Evolutionary conservation across 257 asterid species (phyloP).

Genomic region (Rehmannia glutinosa): DNA sequence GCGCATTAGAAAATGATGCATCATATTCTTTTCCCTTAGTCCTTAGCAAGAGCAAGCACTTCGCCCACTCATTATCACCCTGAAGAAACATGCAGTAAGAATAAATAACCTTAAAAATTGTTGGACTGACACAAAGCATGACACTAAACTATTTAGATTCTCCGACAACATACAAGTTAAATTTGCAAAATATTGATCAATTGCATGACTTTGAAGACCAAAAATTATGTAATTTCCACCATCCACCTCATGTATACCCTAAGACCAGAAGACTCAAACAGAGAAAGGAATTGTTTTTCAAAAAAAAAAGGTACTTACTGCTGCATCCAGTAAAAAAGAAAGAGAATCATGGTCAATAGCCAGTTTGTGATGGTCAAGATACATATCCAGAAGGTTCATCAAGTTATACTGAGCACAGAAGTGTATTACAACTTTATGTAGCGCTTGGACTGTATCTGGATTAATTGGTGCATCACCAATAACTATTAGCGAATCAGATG

Average conservation of each 20-base stretch:
- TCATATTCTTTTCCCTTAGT: slow-evolving; percentile 93
- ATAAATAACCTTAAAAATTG: slow-evolving; percentile 19
- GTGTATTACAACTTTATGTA: slow-evolving; percentile 76
- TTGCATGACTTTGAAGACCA: slow-evolving; percentile 14
- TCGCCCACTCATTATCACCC: slow-evolving; percentile 94
- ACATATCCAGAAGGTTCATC: slow-evolving; percentile 79
- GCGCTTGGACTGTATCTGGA: slow-evolving; percentile 57
- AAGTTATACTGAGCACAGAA: slow-evolving; percentile 78
- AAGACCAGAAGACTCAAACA: slow-evolving; percentile 10
- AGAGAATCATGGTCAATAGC: slow-evolving; percentile 64
- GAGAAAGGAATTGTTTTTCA: slow-evolving; percentile 4
- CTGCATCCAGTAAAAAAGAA: slow-evolving; percentile 63
- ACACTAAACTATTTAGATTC: slow-evolving; percentile 1
- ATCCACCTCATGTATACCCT: background rate
- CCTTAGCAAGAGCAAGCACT: slow-evolving; percentile 81
- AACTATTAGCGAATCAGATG: slow-evolving; percentile 50
- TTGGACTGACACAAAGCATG: slow-evolving; percentile 9
- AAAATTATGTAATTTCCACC: background rate
- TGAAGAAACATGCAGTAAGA: slow-evolving; percentile 31
- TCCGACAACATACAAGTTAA: background rate
- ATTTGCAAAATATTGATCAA: slow-evolving; percentile 14
- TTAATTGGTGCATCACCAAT: slow-evolving; percentile 45
- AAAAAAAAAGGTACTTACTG: slow-evolving; percentile 49
- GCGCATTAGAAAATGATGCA: slow-evolving; percentile 91
- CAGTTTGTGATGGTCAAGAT: slow-evolving; percentile 83